Conservation (phyloP, 208 protist genomes). For the Crithidia expoeki region DNA sequence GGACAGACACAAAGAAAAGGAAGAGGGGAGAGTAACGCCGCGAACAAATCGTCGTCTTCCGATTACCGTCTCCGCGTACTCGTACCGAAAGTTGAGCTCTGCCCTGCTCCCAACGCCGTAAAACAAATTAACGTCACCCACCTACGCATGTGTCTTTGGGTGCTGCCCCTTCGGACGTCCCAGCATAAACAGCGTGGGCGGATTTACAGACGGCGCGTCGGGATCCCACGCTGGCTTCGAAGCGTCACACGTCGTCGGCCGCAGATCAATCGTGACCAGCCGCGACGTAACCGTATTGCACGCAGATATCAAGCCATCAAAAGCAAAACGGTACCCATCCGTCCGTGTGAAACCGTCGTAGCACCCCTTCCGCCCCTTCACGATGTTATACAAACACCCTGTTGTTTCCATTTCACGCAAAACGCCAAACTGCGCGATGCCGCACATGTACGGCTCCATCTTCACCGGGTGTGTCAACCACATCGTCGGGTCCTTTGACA, state of each 20-base stretch:
- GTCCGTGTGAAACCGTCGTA: slow-evolving; percentile 60
- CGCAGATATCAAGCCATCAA: slow-evolving; percentile 60
- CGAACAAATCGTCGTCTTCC: no score
- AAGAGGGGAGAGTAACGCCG: not conserved
- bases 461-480: not conserved
- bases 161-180: not conserved
- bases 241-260: slow-evolving; percentile 21
- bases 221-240: slow-evolving; percentile 9
- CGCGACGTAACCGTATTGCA: slow-evolving; percentile 54
- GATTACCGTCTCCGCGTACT: no score
- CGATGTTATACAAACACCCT: slow-evolving; percentile 74
- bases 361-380: slow-evolving; percentile 39
- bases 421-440: slow-evolving; percentile 63
- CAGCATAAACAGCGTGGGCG: slow-evolving; percentile 25
- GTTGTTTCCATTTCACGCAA: slow-evolving; percentile 72
- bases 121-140: no score
- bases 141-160: not conserved
- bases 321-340: slow-evolving; percentile 44
- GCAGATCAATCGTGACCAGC: slow-evolving; percentile 68
- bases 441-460: slow-evolving; percentile 45
- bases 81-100: no score
- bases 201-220: slow-evolving; percentile 21
- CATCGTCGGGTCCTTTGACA: slow-evolving; percentile 5
- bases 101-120: no score
- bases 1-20: not conserved